Evolutionary conservation across 768 basidiomycete genomes (phyloP), one percentile per base, ranked within the genome.

Genomic region (Hydnomerulius pinastri): DNA sequence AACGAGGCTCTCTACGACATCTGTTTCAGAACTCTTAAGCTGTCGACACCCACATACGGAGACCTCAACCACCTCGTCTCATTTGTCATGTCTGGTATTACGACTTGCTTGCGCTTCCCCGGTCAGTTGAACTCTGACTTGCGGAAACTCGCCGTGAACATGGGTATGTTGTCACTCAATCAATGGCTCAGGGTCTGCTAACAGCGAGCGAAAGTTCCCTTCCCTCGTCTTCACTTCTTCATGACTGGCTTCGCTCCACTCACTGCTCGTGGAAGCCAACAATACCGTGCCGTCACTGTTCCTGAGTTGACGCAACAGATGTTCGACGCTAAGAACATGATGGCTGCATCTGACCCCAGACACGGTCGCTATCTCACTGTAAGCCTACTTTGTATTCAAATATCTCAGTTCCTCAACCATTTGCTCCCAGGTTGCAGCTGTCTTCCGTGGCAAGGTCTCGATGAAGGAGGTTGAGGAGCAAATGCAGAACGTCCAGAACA

Each of bases 311-410:
- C 97, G 7, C 90, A 93, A 68, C 97, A 99, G 66, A 98, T 98
- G 95, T 99, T 98, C 71, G 96, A 98, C 63, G 92, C 94, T 38
- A 98, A 97, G 85, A 98, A 98, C 86, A 95, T 96, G 92, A 96
- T 98, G 94, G 93, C 95, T 60, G 97, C 97, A 20, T 90, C 90
- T 20, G 94, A 98, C 77, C 97, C 97, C 35, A 79, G 94, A 66
- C 90, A 97, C 60, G 97, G 97, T 56, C 90, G 94, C 62, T 99
- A 98, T 77, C 87, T 99, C 54, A 99, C 97, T 33, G 96, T 87
- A 61, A 44, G 81, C 62, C 37, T 42, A 21, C 23, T 32, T 10
- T 41, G 18, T 9, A 18, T 15, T 53, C 36, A 32, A 25, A 4
- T 15, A 3, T 15, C 48, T 17, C 4, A 24, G 20, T 3, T 4